Evolutionary conservation across 768 basidiomycete species (phyloP), one percentile per base, ranked within the genome.

Genomic region (Rhodotorula diobovata): DNA sequence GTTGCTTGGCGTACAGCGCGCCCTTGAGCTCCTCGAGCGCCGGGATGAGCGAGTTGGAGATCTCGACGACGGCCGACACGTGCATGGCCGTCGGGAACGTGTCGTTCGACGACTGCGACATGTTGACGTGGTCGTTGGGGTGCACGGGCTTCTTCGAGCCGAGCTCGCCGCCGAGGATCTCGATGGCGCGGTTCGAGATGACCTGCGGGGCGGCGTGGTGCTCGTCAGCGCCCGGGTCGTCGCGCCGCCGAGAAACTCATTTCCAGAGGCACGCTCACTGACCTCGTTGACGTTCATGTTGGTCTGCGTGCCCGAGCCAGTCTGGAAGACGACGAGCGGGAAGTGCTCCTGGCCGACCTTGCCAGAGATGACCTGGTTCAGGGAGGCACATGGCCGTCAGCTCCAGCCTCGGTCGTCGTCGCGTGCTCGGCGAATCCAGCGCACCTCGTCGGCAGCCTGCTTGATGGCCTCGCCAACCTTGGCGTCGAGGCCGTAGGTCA

Each of bases 31-130:
- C 88, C 48, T 84, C 85, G 39, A 99, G 83, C 35, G 94, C 93
- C 48, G 96, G 96, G 68, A 99, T 81, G 59, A 99, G 84, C 53
- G 85, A 85, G 37, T 85, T 81, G 79, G 86, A 85, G 76, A 99
- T 86, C 81, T 98, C 96, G 35, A 87, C 88, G 48, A 95, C 93
- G 46, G 93, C 92, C 51, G 96, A 93, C 68, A 99, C 87, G 81
- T 99, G 96, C 96, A 99, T 99, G 21, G 89, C 96, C 35, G 96
- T 99, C 15, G 96, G 96, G 86, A 98, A 99, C 92, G 94, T 93
- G 82, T 99, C 96, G 79, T 99, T 99, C 79, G 92, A 94, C 75
- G 92, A 95, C 81, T 98, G 95, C 81, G 91, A 93, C 90, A 90
- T 95, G 84, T 99, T 99, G 77, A 97, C 94, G 82, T 99, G 96